Conservation (phyloP, 225 moss, liverwort and hornwort species). For the Physcomitrellopsis africana region DNA sequence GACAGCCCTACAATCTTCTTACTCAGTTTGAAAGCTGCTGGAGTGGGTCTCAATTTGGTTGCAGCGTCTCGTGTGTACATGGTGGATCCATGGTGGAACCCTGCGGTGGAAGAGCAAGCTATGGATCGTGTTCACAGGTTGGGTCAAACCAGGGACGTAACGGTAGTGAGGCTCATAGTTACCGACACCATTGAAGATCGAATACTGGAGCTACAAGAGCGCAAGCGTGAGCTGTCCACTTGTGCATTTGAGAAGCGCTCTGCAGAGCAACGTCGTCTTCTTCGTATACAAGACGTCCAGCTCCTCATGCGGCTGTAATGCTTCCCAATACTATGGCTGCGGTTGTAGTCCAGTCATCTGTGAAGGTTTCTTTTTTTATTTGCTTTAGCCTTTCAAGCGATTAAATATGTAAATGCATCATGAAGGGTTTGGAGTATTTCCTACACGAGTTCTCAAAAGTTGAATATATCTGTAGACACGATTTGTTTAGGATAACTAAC, state of each 20-base stretch:
- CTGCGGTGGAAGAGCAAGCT: slow-evolving; percentile 68
- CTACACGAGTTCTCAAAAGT: no score
- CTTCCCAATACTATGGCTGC: not conserved
- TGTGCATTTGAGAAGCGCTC: slow-evolving; percentile 56
- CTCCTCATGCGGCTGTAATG: slow-evolving; percentile 58
- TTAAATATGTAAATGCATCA: no score
- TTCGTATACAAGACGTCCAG: slow-evolving; percentile 62
- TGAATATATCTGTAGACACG: no score
- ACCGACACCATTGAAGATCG: slow-evolving; percentile 63
- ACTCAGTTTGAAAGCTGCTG: slow-evolving; percentile 65
- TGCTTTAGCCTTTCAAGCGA: no score
- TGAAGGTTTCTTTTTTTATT: no score
- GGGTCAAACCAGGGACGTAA: slow-evolving; percentile 64
- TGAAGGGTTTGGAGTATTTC: no score
- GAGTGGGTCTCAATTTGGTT: slow-evolving; percentile 68
- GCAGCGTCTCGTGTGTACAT: slow-evolving; percentile 62
- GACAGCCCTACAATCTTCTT: slow-evolving; percentile 51
- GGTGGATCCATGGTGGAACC: slow-evolving; percentile 76
- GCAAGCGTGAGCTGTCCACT: slow-evolving; percentile 61
- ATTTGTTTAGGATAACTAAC: no score
- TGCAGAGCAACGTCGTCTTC: slow-evolving; percentile 52
- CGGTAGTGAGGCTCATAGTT: slow-evolving; percentile 57
- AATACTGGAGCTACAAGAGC: slow-evolving; percentile 59
- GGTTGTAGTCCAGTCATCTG: no score
- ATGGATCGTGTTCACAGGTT: slow-evolving; percentile 68